Conservation (phyloP, 345 rosid genomes). For the Populus simonii region DNA sequence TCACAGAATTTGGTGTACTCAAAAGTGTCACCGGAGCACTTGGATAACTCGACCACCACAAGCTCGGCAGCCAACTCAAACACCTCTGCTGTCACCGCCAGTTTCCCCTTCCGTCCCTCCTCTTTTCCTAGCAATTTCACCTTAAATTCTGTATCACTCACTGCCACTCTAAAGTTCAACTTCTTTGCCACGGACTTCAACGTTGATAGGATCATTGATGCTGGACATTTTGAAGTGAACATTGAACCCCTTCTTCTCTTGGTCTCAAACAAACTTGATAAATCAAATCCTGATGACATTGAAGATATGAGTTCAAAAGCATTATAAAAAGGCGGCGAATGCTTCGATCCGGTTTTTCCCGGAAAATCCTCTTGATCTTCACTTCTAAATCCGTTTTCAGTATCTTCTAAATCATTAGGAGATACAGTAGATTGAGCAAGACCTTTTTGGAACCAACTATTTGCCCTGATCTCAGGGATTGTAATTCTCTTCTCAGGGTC, state of each 20-base stretch:
- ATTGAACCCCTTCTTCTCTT: conserved; percentile 19
- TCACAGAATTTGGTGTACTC: conserved; percentile 43
- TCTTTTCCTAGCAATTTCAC: conserved; percentile 11
- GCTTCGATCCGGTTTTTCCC: background rate
- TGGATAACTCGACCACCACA: conserved; percentile 29
- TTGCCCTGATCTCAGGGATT: conserved; percentile 13
- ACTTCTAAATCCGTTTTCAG: background rate
- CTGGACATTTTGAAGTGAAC: conserved; percentile 15
- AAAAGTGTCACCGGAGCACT: conserved; percentile 39
- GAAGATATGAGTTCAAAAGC: conserved; percentile 21
- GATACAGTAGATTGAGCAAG: background rate
- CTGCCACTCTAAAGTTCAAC: conserved; percentile 11
- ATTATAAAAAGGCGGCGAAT: conserved; percentile 14
- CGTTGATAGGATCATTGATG: background rate
- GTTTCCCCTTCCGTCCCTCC: conserved; percentile 39
- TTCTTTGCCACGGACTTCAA: conserved; percentile 12
- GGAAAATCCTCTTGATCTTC: background rate
- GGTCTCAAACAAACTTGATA: conserved; percentile 16
- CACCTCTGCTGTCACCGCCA: conserved; percentile 25
- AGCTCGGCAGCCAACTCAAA: conserved; percentile 20
- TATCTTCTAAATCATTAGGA: conserved; percentile 7
- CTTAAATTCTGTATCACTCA: conserved; percentile 6
- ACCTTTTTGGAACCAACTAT: conserved; percentile 14
- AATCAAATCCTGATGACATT: conserved; percentile 18
- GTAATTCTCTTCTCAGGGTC: conserved; percentile 18